Base-by-base conservation (phyloP, 164 flowering plant genomes). In the Aristolochia fimbriata region DNA sequence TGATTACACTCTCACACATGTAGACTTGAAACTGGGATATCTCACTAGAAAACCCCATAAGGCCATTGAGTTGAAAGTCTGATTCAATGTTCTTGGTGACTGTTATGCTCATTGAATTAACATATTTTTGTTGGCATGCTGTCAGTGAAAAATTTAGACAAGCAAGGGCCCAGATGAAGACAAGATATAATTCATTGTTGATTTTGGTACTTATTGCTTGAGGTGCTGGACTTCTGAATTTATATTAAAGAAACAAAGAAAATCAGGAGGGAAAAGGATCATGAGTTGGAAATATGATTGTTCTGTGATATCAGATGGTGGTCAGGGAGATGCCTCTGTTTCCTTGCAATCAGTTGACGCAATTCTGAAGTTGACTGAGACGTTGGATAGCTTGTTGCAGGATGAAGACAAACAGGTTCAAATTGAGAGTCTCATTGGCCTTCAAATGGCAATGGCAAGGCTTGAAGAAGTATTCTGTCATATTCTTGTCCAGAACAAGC, bases 261-360 rank as follows among this genome's bases (percentile, higher is more conserved):
- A 25, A n/a, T n/a, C n/a, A 59, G 41, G 15, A 15, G 17, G 10
- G 5, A 58, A 54, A 48, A 53, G 55, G 57, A 57, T 89, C 55
- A 71, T 70, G 80, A 66, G 62, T 59, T 74, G 88, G 85, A 86
- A 83, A 16, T 67, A 68, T 6, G 86, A 82, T 58, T 69, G 76
- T 54, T 70, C 85, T n/a, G 83, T 83, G 88, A 78, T 85, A 65
- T 92, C 93, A 91, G 93, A 84, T 30, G 73, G 73, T 3, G 79
- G 82, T 8, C 72, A 63, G 0, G 83, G 79, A 21, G 88, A 85
- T 73, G 78, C 70, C 33, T 51, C 68, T 31, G 85, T 74, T 60
- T 89, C 76, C 71, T 51, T 89, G 24, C 76, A 74, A 60, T 80
- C 80, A 21, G 83, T 78, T 19, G 80, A 77, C 19, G 86, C 82